Base-by-base conservation (phyloP, 75 land plant species). In the Cupressus sempervirens region DNA sequence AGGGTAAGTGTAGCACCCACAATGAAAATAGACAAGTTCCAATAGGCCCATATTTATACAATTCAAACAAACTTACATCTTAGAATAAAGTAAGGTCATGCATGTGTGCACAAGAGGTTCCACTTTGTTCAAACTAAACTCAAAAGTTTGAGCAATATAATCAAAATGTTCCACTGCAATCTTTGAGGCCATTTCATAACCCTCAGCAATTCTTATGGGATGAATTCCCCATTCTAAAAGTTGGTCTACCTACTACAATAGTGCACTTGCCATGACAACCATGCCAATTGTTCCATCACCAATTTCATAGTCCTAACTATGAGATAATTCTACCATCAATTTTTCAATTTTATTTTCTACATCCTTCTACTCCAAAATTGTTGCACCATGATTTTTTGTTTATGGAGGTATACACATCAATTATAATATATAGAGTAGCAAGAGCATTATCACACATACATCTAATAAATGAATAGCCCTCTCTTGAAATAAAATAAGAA, bases 381-480 rank as follows among this genome's bases (percentile, higher is more conserved):
- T 96, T 54, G 99, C 99, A 1, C 99, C 99, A 89, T 98, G 98
- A 89, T 98, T 98, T n/a, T 97, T 98, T 98, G 91, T n/a, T 29
- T 54, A 86, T 54, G 29, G 16, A n/a, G 68, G 18, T 16, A 79
- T 1, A 23, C n/a, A n/a, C 80, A 41, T 77, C 26, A 79, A 29
- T 41, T n/a, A n/a, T n/a, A n/a, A n/a, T 45, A 9, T 11, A 26
- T 23, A 26, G n/a, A 79, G 13, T 4, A 41, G 30, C 46, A 40
- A 40, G 46, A 20, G 45, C 15, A 79, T 45, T 2, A 76, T 76
- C 79, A 76, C 16, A 20, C 79, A 76, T n/a, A 43, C 48, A 79
- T 41, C 20, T 48, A 70, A 70, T 30, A 32, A 70, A 70, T 12
- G 11, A 70, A 70, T 11, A 9, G 3, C 45, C 23, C 29, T 23